phyloP scores from a whole-genome alignment of 352 stramenopile genomes.

The Phytophthora lateralis region DNA sequence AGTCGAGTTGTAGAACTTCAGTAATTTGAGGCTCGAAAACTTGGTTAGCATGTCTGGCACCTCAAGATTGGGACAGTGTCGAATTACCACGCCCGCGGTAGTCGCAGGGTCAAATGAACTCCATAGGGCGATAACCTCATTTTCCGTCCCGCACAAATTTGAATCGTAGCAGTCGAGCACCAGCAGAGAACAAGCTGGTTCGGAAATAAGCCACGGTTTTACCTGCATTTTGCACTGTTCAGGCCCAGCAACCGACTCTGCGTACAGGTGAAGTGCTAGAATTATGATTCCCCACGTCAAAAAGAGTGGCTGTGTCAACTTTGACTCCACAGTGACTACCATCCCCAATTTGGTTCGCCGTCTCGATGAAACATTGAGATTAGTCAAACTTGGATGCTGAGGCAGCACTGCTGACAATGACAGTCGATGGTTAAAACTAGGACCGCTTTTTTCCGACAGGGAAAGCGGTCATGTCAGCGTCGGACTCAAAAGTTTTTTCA shows the following conservation, averaged over 20 bases:
- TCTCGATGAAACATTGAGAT: not conserved
- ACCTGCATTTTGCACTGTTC: constrained; percentile 32
- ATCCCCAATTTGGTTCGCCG: not conserved
- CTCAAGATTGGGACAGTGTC: constrained; percentile 45
- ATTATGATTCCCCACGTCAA: constrained; percentile 25
- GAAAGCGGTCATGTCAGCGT: not conserved
- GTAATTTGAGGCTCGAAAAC: constrained; percentile 37
- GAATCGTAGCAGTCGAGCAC: constrained; percentile 25
- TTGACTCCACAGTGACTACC: not conserved
- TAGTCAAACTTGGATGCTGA: not conserved
- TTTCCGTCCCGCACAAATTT: constrained; percentile 1
- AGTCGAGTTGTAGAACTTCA: constrained; percentile 56
- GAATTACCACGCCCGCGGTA: constrained; percentile 36
- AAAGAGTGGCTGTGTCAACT: constrained; percentile 22
- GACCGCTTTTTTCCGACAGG: not conserved
- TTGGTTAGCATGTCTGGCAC: constrained; percentile 26
- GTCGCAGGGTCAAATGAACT: constrained; percentile 20
- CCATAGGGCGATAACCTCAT: constrained; percentile 26
- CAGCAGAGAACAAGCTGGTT: constrained; percentile 31
- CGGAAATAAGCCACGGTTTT: constrained; percentile 31
- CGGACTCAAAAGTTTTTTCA: constrained; percentile 35
- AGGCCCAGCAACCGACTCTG: not conserved
- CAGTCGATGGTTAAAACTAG: not conserved
- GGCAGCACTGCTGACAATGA: constrained; percentile 2
- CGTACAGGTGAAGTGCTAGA: constrained; percentile 24